Evolutionary conservation across 1,284 basidiomycete species (phyloP).

Genomic region (Hemileia vastatrix): DNA sequence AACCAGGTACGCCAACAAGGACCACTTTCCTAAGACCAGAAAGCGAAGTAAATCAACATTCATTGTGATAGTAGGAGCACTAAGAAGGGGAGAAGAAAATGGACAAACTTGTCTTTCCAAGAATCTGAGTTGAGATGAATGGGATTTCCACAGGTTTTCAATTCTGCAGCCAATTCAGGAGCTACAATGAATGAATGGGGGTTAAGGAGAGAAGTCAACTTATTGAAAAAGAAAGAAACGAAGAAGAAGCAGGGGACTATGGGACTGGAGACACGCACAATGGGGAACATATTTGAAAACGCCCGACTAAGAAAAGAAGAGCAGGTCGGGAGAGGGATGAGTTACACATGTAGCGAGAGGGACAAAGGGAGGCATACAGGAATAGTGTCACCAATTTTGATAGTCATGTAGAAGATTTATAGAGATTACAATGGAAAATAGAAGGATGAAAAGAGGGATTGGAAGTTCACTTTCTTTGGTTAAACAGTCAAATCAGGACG

Average conservation of each 20-base stretch:
- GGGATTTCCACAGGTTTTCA: conserved; percentile 9
- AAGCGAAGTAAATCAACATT: background rate
- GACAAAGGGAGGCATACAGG: background rate
- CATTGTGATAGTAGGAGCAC: background rate
- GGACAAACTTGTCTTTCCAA: conserved; percentile 16
- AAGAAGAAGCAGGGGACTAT: background rate
- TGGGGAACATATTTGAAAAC: conserved; percentile 11
- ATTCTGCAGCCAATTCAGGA: conserved; percentile 10
- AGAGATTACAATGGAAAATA: no score
- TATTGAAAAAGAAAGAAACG: background rate
- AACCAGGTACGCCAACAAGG: conserved; percentile 18
- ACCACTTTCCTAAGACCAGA: conserved; percentile 12
- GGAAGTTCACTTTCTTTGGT: no score
- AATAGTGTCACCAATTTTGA: conserved; percentile 17
- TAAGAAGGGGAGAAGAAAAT: background rate
- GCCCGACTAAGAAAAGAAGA: conserved; percentile 2
- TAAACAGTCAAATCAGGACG: no score
- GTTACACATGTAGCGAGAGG: background rate
- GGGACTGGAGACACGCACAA: background rate
- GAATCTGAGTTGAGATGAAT: conserved; percentile 12
- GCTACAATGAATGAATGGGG: background rate
- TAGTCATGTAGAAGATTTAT: no score
- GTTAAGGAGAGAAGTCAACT: background rate
- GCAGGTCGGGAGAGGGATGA: background rate
- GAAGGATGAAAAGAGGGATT: no score